These are phyloP conservation scores for Escallonia herrerae DNA, from an alignment of 129 eudicot genomes.

Conservation along the genomic window DNA sequence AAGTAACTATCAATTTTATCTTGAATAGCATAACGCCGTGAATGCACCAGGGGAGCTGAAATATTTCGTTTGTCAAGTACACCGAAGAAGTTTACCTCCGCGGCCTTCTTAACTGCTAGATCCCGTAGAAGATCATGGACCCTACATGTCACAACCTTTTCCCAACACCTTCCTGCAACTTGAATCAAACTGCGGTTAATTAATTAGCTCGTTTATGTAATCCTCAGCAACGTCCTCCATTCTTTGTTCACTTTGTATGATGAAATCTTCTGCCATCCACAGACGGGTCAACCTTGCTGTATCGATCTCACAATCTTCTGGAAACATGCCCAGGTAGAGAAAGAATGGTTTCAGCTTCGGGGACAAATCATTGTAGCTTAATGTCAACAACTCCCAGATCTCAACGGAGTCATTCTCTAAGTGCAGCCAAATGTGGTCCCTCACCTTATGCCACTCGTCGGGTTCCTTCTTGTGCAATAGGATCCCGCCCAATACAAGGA, in stretches of 20 bases:
- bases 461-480: background rate
- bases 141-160: background rate
- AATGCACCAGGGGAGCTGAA: too few species aligned
- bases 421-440: background rate
- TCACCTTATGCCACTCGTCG: background rate
- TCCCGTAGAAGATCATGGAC: background rate
- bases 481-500: background rate
- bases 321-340: slow-evolving; percentile 4
- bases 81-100: background rate
- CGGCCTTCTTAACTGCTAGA: background rate
- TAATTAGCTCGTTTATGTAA: background rate
- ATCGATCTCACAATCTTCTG: background rate
- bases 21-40: too few species aligned
- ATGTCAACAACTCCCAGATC: background rate
- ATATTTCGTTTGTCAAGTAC: too few species aligned
- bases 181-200: background rate
- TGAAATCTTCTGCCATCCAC: background rate
- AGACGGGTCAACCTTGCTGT: background rate
- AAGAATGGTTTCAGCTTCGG: background rate
- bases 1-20: background rate
- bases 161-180: background rate
- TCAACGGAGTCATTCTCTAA: background rate
- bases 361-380: slow-evolving; percentile 2
- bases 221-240: background rate
- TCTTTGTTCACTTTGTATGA: too few species aligned